A percentile compares a stretch with the other conserved stretches of the same genome.
Conservation (phyloP, 2,329 filamentous ascomycete species). For the Aspergillus pseudonomiae region DNA sequence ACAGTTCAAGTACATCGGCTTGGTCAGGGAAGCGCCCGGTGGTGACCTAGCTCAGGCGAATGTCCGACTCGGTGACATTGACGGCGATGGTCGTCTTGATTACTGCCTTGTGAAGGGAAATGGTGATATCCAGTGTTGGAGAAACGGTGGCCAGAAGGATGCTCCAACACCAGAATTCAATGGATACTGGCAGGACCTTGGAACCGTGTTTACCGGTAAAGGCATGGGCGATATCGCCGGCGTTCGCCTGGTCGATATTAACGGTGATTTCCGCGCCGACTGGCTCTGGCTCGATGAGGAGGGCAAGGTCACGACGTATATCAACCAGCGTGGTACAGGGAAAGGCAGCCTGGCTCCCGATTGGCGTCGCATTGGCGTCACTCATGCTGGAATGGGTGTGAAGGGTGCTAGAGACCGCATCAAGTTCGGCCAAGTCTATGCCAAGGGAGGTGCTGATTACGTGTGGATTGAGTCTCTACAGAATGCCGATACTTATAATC, state of each 20-base stretch:
- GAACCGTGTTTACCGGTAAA: neutral
- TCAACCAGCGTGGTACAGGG: constrained; percentile 1
- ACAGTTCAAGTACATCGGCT: neutral
- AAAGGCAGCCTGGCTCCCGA: neutral
- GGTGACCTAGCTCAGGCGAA: neutral
- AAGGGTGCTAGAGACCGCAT: neutral
- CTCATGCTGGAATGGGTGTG: constrained; percentile 4
- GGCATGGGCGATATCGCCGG: neutral
- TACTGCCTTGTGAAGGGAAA: neutral
- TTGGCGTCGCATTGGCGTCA: neutral
- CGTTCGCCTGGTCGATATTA: constrained; percentile 9
- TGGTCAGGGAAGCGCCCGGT: neutral
- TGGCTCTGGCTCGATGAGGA: constrained; percentile 1
- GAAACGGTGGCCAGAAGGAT: neutral
- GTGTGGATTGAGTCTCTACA: neutral
- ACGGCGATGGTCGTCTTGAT: neutral
- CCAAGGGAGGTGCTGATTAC: neutral
- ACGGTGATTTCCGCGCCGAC: constrained; percentile 6
- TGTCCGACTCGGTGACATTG: neutral
- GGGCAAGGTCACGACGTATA: constrained; percentile 7
- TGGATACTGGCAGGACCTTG: constrained; percentile 1
- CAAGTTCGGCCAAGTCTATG: neutral
- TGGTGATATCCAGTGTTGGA: neutral
- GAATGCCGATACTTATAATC: neutral
- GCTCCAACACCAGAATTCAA: neutral